These are phyloP conservation scores for Petasospora rhodanensis DNA, from an alignment of 1,139 yeast genomes.

Conservation along the genomic window DNA sequence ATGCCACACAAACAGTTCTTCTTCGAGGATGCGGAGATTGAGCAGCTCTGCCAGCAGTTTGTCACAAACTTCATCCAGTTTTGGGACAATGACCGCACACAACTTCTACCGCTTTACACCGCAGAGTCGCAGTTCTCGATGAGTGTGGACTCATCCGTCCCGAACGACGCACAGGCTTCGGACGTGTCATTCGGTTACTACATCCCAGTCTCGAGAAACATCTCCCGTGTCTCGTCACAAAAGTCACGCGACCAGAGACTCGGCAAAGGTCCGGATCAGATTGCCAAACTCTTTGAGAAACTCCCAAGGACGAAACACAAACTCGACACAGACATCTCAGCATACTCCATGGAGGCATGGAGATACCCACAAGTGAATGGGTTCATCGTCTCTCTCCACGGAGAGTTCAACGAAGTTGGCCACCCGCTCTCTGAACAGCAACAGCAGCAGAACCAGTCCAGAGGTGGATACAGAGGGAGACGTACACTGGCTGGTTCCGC, in stretches of 20 bases:
- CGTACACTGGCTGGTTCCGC: slow-evolving; percentile 26
- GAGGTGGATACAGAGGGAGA: slow-evolving; percentile 31
- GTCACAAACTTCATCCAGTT: slow-evolving; percentile 66
- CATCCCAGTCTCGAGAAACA: slow-evolving; percentile 69
- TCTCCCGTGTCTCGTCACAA: slow-evolving; percentile 61
- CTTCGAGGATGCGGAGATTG: slow-evolving; percentile 76
- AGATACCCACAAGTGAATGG: slow-evolving; percentile 70
- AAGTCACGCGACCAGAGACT: slow-evolving; percentile 54
- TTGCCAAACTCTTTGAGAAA: slow-evolving; percentile 54
- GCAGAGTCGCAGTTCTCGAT: slow-evolving; percentile 81
- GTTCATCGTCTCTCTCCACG: slow-evolving; percentile 74
- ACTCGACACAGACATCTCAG: slow-evolving; percentile 53
- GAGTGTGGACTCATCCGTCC: slow-evolving; percentile 46
- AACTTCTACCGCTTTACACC: slow-evolving; percentile 69
- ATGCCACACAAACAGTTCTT: slow-evolving; percentile 51
- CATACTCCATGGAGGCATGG: slow-evolving; percentile 77
- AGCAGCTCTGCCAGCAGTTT: slow-evolving; percentile 67
- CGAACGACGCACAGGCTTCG: slow-evolving; percentile 33
- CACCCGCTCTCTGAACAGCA: too few species aligned
- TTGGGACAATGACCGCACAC: slow-evolving; percentile 79
- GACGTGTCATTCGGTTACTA: slow-evolving; percentile 60
- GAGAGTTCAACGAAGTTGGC: slow-evolving; percentile 72
- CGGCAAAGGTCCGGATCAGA: slow-evolving; percentile 67
- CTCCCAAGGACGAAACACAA: slow-evolving; percentile 77
- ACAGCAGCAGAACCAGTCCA: too few species aligned